A percentile compares a stretch with the other conserved stretches of the same genome.
Conservation (phyloP, 225 moss, liverwort and hornwort genomes). For the Antitrichia curtipendula region DNA sequence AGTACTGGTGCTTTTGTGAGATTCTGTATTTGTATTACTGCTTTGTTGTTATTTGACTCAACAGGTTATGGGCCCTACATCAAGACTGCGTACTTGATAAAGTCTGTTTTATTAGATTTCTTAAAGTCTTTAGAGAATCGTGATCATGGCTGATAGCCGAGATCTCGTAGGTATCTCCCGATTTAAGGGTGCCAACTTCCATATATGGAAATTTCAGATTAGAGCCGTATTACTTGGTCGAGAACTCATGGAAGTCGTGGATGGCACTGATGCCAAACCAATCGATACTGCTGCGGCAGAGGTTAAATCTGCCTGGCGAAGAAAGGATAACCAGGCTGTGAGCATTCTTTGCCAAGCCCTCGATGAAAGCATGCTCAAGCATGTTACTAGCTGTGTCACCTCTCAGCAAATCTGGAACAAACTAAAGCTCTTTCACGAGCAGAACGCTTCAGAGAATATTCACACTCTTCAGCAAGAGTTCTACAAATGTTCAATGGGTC, state of each 20-base stretch:
- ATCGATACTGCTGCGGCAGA: no score
- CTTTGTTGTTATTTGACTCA: no score
- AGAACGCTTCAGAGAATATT: neutral
- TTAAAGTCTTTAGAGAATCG: no score
- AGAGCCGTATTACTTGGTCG: neutral
- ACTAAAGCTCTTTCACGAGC: neutral
- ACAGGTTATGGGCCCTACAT: no score
- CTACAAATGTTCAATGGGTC: neutral
- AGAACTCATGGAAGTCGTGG: neutral
- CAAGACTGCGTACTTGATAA: no score
- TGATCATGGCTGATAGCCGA: no score
- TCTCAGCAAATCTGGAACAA: neutral
- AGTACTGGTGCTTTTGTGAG: no score
- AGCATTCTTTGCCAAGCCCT: no score
- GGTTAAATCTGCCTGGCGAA: fast-evolving
- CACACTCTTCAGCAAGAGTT: neutral
- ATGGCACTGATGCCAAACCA: neutral
- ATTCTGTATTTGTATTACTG: no score
- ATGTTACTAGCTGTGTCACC: neutral
- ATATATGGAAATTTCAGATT: neutral
- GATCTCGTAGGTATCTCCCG: no score
- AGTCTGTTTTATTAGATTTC: no score
- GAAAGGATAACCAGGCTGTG: neutral
- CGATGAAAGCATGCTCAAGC: neutral
- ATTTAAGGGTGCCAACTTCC: no score